These are phyloP conservation scores for Candida chilensis DNA, from an alignment of 805 yeast genomes.

Conservation along the genomic window DNA sequence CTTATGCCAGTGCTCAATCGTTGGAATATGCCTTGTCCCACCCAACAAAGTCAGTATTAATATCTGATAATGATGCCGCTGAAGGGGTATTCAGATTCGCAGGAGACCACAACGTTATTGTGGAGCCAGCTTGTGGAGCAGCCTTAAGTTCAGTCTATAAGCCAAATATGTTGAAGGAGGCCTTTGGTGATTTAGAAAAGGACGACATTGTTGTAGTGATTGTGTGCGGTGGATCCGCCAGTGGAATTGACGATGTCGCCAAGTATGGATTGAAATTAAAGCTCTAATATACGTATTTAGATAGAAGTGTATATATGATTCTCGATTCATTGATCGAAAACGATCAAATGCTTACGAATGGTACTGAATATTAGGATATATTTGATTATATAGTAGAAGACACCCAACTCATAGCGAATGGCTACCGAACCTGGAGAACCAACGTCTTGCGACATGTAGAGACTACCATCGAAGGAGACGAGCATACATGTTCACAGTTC, in stretches of 20 bases:
- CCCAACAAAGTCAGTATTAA: slow-evolving; percentile 29
- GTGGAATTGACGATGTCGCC: slow-evolving; percentile 13
- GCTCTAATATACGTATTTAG: too few species aligned
- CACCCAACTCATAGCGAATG: too few species aligned
- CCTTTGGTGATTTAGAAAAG: slow-evolving; percentile 13
- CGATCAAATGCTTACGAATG: too few species aligned
- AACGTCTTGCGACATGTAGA: too few species aligned
- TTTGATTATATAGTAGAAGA: too few species aligned
- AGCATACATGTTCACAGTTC: too few species aligned
- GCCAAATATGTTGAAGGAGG: slow-evolving; percentile 14
- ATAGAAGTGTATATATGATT: too few species aligned
- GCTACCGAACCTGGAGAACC: too few species aligned
- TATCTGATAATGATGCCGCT: slow-evolving; percentile 49
- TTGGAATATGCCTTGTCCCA: slow-evolving; percentile 32
- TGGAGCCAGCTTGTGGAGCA: slow-evolving; percentile 74
- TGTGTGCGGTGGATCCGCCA: slow-evolving; percentile 49
- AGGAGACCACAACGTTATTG: slow-evolving; percentile 37
- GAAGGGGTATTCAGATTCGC: slow-evolving; percentile 41
- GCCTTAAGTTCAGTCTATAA: slow-evolving; percentile 46
- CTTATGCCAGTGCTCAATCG: slow-evolving; percentile 42
- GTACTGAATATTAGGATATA: too few species aligned
- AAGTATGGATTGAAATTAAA: too few species aligned
- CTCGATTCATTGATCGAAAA: too few species aligned
- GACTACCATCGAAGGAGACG: too few species aligned
- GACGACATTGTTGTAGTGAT: slow-evolving; percentile 42